Base-by-base conservation (phyloP, 1,284 basidiomycete species). In the Golubevia sp. region DNA sequence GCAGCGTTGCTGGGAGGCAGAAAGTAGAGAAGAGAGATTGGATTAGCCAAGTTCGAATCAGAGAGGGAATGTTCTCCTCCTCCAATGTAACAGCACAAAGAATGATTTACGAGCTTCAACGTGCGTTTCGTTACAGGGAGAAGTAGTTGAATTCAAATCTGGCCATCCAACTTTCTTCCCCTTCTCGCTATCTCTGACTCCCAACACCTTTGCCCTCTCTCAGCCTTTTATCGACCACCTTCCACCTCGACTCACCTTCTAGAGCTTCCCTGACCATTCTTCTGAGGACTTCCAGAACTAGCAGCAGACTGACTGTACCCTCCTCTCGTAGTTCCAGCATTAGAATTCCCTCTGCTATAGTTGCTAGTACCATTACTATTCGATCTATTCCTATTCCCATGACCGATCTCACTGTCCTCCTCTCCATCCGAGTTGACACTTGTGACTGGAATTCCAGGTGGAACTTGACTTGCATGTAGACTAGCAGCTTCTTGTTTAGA, bases 391-490 rank as follows among this genome's bases (percentile, higher is more conserved):
- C 13, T 13, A 44, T 44, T 44, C 18, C 13, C 11, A 44, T 44
- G 38, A 44, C 38, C 38, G 11, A 44, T 44, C 18, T 44, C 38
- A 49, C 38, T 27, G 38, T 66, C 73, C 53, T 75, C 74, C 53
- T 76, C 73, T 30, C 66, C 74, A 50, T 77, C 74, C 48, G 74
- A 77, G 58, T 77, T 72, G 66, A 77, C 71, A 27, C 73, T 56
- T 0, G 74, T 68, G 53, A 77, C 68, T 18, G 74, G 74, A 26
- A 77, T 77, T 52, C 74, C 74, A 3, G 68, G 49, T 8, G 68
- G 73, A 8, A 78, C 66, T 55, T 75, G 65, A 20, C 66, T 66
- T 61, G 64, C 62, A 58, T 70, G 63, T 71, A 70, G 59, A 66
- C 61, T 74, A 63, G 79, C 63, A 48, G 70, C 56, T 52, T 68